phyloP scores from a whole-genome alignment of 805 yeast species.

The Sungouiella thailandica region DNA sequence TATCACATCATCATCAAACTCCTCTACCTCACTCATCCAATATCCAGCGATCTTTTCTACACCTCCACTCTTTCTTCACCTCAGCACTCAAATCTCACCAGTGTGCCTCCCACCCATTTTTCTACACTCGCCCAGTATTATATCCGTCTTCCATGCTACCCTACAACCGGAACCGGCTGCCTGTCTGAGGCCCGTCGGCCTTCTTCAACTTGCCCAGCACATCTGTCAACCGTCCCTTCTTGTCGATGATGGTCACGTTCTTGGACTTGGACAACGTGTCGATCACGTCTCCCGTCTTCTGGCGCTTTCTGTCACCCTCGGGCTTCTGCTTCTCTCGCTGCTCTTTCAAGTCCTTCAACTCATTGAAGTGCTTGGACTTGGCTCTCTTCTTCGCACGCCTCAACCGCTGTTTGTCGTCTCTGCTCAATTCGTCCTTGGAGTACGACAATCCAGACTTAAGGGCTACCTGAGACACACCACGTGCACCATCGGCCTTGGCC shows the following conservation, averaged over 20 bases:
- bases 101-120: too few relatives aligned
- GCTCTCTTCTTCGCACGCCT: slow-evolving; percentile 84
- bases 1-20: too few relatives aligned
- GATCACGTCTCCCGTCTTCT: slow-evolving; percentile 57
- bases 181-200: slow-evolving; percentile 27
- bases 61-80: too few relatives aligned
- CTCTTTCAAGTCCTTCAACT: slow-evolving; percentile 25
- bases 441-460: slow-evolving; percentile 75
- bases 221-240: slow-evolving; percentile 70
- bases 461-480: slow-evolving; percentile 50
- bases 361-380: slow-evolving; percentile 52
- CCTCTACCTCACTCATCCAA: too few relatives aligned
- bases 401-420: slow-evolving; percentile 82
- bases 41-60: too few relatives aligned
- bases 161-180: slow-evolving; percentile 22
- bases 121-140: too few relatives aligned
- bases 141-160: too few relatives aligned
- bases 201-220: slow-evolving; percentile 62
- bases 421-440: slow-evolving; percentile 73
- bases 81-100: too few relatives aligned
- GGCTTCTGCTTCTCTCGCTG: slow-evolving; percentile 23
- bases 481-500: slow-evolving; percentile 23
- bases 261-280: slow-evolving; percentile 68
- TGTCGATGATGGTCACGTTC: slow-evolving; percentile 74
- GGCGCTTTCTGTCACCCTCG: slow-evolving; percentile 38